A percentile compares a stretch with the other conserved stretches of the same genome.
Evolutionary conservation across 1,284 basidiomycete genomes (phyloP).

Genomic region (Apiotrichum laibachii): DNA sequence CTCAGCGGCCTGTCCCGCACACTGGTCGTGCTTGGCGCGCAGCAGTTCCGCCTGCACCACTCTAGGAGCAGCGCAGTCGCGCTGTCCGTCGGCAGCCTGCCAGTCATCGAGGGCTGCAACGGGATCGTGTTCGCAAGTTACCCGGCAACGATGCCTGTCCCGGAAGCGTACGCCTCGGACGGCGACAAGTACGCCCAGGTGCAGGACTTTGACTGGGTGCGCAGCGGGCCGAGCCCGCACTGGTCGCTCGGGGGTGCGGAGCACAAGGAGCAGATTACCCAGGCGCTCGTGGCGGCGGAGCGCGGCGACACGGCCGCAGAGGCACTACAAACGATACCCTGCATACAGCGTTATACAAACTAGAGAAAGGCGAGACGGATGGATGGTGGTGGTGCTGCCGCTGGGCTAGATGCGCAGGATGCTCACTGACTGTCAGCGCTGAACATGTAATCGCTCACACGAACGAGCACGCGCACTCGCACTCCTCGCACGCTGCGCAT

Average conservation of each 20-base stretch:
- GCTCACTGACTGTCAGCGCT: conserved; percentile 17
- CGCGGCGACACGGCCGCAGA: neutral
- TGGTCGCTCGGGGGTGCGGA: conserved; percentile 55
- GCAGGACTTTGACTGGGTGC: conserved; percentile 79
- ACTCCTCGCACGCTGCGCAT: too few relatives aligned
- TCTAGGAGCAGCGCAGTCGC: conserved; percentile 62
- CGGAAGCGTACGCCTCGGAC: conserved; percentile 17
- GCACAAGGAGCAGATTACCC: neutral
- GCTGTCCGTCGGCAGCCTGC: conserved; percentile 63
- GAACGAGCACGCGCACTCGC: too few relatives aligned
- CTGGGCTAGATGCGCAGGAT: conserved; percentile 18
- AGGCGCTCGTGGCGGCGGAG: neutral
- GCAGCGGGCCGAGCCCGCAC: conserved; percentile 67
- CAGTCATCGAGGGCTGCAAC: conserved; percentile 70
- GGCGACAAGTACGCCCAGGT: conserved; percentile 54
- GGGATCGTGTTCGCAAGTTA: conserved; percentile 62
- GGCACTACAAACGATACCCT: conserved; percentile 6
- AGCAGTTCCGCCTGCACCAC: conserved; percentile 81
- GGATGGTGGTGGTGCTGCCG: neutral
- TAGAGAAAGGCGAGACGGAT: neutral
- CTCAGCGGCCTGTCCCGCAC: conserved; percentile 62
- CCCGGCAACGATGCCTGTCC: conserved; percentile 44
- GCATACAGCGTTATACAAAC: conserved; percentile 12
- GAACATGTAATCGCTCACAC: too few relatives aligned
- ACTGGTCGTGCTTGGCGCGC: conserved; percentile 65